Evolutionary conservation across 257 asterid species (phyloP).

Genomic region (Solanum piurae): DNA sequence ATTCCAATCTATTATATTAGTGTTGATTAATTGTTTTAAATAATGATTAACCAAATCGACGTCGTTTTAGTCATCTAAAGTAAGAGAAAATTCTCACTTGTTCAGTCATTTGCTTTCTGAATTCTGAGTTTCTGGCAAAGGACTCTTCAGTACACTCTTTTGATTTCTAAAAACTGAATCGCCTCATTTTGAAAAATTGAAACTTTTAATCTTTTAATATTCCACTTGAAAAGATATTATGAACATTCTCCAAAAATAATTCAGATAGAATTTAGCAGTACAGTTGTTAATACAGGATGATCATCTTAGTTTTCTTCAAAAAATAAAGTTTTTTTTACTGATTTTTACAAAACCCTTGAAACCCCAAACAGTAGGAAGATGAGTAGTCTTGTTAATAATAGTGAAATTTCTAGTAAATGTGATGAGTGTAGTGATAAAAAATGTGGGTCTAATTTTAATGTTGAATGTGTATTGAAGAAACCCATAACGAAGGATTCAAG

Average conservation of each 20-base stretch:
- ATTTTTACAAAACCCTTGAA: not conserved
- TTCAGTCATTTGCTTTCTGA: not conserved
- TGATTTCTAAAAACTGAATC: not conserved
- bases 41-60: not conserved
- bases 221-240: not conserved
- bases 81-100: not conserved
- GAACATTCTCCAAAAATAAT: not conserved
- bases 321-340: not conserved
- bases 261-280: not conserved
- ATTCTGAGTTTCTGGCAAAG: not conserved
- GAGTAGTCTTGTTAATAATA: not conserved
- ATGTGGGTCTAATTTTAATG: not conserved
- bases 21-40: not conserved
- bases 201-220: not conserved
- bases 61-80: not conserved
- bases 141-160: not conserved
- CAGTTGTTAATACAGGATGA: not conserved
- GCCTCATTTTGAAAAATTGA: not conserved
- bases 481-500: constrained; percentile 4
- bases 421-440: not conserved
- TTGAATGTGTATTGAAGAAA: not conserved
- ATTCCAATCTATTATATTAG: not conserved
- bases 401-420: not conserved
- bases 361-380: not conserved
- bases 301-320: not conserved